These are phyloP conservation scores for Trichothecium sympodiale DNA, from an alignment of 2,329 filamentous ascomycete genomes.

Conservation along the genomic window DNA sequence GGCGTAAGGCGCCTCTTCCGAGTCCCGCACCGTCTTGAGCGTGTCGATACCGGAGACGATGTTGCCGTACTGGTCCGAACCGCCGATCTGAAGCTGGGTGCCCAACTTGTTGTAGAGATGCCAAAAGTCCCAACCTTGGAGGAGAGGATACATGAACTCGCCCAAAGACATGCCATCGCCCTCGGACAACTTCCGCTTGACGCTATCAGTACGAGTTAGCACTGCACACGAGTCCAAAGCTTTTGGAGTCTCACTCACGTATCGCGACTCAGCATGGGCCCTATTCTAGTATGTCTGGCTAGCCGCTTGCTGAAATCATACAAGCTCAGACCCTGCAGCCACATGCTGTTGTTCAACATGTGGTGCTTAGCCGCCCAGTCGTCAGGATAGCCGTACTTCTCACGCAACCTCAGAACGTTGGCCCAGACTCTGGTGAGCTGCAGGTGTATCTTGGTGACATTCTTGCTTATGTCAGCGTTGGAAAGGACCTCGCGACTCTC, in stretches of 20 bases:
- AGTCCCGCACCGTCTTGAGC: conserved; percentile 61
- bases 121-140: conserved; percentile 98
- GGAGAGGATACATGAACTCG: conserved; percentile 85
- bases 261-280: conserved; percentile 79
- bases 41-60: conserved; percentile 84
- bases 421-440: conserved; percentile 63
- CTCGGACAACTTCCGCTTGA: conserved; percentile 72
- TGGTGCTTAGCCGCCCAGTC: conserved; percentile 56
- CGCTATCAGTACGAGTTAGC: conserved; percentile 26
- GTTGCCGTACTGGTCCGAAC: conserved; percentile 93
- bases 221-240: not conserved
- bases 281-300: conserved; percentile 64
- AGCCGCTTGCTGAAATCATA: conserved; percentile 66
- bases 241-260: conserved; percentile 46
- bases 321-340: conserved; percentile 64
- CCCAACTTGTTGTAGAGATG: conserved; percentile 57
- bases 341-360: conserved; percentile 71
- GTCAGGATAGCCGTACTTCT: conserved; percentile 51
- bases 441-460: conserved; percentile 56
- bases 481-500: conserved; percentile 45
- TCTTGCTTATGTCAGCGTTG: conserved; percentile 44
- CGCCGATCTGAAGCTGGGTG: conserved; percentile 81
- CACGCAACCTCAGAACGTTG: conserved; percentile 58
- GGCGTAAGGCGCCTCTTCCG: conserved; percentile 33
- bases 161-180: conserved; percentile 90